A percentile compares a stretch with the other conserved stretches of the same genome.
Conservation (phyloP, 2,329 filamentous ascomycete genomes). For the Alternaria incomplexa region DNA sequence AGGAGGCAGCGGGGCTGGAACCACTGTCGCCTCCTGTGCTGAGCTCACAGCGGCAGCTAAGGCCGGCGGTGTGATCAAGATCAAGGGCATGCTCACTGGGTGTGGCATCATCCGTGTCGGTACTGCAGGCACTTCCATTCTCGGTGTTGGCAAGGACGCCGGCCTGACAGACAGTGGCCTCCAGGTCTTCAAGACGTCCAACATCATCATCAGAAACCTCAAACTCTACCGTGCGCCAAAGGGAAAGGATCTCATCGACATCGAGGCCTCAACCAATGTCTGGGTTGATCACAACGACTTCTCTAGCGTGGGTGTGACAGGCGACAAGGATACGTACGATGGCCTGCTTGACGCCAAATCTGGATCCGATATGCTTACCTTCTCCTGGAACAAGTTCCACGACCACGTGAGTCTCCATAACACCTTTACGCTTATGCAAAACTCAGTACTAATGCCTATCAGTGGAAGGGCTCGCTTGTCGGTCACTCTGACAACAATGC, state of each 20-base stretch:
- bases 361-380: slow-evolving; percentile 65
- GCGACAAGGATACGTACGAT: slow-evolving; percentile 41
- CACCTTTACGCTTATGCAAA: neutral
- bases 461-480: slow-evolving; percentile 65
- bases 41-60: slow-evolving; percentile 58
- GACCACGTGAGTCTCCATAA: slow-evolving; percentile 53
- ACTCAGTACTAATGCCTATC: slow-evolving; percentile 7
- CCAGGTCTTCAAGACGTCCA: slow-evolving; percentile 59
- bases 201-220: slow-evolving; percentile 69
- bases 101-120: slow-evolving; percentile 39
- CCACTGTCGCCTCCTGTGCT: slow-evolving; percentile 60
- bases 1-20: slow-evolving; percentile 61
- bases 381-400: slow-evolving; percentile 60
- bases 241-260: slow-evolving; percentile 66
- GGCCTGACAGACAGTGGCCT: slow-evolving; percentile 56
- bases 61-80: slow-evolving; percentile 41
- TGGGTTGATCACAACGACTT: slow-evolving; percentile 73
- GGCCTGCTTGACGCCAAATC: slow-evolving; percentile 66
- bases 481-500: slow-evolving; percentile 49
- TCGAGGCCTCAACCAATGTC: slow-evolving; percentile 62
- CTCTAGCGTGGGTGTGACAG: slow-evolving; percentile 56
- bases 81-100: slow-evolving; percentile 38
- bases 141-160: slow-evolving; percentile 53
- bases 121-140: slow-evolving; percentile 34
- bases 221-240: slow-evolving; percentile 63